Evolutionary conservation across 73 alveolate genomes (phyloP), one percentile per base, ranked within the genome.

Genomic region (Symbiodinium natans): DNA sequence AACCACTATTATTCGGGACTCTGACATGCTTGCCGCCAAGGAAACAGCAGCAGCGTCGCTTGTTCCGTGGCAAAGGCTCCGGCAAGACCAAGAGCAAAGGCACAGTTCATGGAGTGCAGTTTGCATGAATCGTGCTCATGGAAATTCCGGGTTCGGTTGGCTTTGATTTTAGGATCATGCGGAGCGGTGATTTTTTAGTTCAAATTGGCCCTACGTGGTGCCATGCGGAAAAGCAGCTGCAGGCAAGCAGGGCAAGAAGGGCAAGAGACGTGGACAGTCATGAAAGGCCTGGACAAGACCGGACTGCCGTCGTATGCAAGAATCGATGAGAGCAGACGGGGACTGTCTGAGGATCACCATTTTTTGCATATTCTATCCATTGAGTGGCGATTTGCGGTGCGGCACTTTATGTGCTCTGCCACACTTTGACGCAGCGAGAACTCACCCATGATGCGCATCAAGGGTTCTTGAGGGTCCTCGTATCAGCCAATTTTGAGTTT

Each of bases 281-380:
- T 23, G 33, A 29, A 21, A 9, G 33, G 80, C 80, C 9, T 29
- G 71, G 80, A 63, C 80, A 9, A 46, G 59, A 25, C 40, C 80
- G 80, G 80, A 63, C 80, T 63, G 80, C 80, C 29, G 38, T 63
- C 80, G 80, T 63, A 63, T 63, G 80, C 80, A 63, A 63, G 27
- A 63, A 63, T 63, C 80, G 80, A 25, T 5, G 36, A 63, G 36
- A 63, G 80, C 33, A 25, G 40, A 63, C 13, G 40, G 40, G 33
- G 80, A 9, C 80, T 36, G 13, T 13, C 59, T 46, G 21, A 46
- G 59, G 6, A 46, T 6, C 59, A 46, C 59, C n/a, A n/a, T n/a
- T n/a, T n/a, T n/a, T n/a, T n/a, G n/a, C n/a, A n/a, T n/a, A n/a
- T n/a, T n/a, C n/a, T n/a, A n/a, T n/a, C n/a, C n/a, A n/a, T n/a